Percentiles rank a stretch among this genome's conserved stretches.
Evolutionary conservation across 176 grass and related monocot genomes (phyloP).

Genomic region (Puccinellia tenuiflora): DNA sequence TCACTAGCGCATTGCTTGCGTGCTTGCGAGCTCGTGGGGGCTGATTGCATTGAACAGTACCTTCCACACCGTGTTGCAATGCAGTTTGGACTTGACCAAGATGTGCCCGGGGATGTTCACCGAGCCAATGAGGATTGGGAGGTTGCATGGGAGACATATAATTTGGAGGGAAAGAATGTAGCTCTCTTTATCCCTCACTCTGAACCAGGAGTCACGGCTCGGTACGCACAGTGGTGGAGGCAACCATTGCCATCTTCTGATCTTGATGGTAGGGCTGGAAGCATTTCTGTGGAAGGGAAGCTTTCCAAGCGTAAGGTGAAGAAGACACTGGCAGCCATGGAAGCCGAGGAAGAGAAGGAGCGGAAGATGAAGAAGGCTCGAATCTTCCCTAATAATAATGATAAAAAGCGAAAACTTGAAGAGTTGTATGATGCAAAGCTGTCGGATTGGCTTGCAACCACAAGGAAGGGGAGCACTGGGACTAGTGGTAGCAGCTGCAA

Average conservation of each 20-base stretch:
- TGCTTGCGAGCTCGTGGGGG: conserved; percentile 67
- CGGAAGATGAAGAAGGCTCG: conserved; percentile 55
- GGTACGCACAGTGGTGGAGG: conserved; percentile 69
- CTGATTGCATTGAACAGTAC: conserved; percentile 80
- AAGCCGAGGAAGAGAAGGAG: conserved; percentile 61
- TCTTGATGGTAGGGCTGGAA: conserved; percentile 6
- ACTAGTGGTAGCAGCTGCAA: conserved; percentile 1
- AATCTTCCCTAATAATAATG: conserved; percentile 36
- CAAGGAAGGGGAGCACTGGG: conserved; percentile 17
- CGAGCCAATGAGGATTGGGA: conserved; percentile 55
- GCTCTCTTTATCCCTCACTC: conserved; percentile 59
- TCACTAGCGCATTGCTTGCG: conserved; percentile 59
- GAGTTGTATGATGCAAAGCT: conserved; percentile 74
- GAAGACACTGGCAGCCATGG: conserved; percentile 37
- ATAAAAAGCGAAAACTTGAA: conserved; percentile 77
- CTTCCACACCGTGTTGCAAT: conserved; percentile 85
- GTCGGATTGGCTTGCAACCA: conserved; percentile 41
- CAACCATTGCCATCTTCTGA: conserved; percentile 40
- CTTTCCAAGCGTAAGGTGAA: conserved; percentile 32
- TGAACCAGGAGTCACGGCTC: conserved; percentile 48
- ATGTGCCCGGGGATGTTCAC: conserved; percentile 53
- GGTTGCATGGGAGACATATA: conserved; percentile 63
- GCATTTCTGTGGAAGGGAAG: conserved; percentile 17
- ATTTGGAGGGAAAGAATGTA: conserved; percentile 58
- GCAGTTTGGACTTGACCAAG: conserved; percentile 96